Conservation (phyloP, 352 stramenopile species). For the Pythium folliculosum region DNA sequence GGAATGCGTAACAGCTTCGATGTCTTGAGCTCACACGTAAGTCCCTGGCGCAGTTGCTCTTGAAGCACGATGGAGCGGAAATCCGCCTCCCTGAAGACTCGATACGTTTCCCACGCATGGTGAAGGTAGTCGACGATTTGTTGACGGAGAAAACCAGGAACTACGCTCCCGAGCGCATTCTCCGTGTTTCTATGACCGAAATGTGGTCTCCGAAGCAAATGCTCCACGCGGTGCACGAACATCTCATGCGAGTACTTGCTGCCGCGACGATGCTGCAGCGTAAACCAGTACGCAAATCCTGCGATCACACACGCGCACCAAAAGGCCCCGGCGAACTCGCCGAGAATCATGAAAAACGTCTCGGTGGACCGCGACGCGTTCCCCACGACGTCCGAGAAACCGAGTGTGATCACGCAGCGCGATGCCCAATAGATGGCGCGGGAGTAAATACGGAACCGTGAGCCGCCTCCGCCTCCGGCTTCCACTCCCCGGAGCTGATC, state of each 20-base stretch:
- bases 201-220: slow-evolving; percentile 21
- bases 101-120: slow-evolving; percentile 20
- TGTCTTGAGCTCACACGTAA: slow-evolving; percentile 33
- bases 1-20: slow-evolving; percentile 24
- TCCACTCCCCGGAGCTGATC: slow-evolving; percentile 25
- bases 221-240: slow-evolving; percentile 32
- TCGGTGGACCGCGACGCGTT: slow-evolving; percentile 27
- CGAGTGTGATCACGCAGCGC: slow-evolving; percentile 33
- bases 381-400: slow-evolving; percentile 30
- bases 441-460: slow-evolving; percentile 25
- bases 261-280: slow-evolving; percentile 22
- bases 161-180: slow-evolving; percentile 1
- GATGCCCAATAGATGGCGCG: slow-evolving; percentile 34
- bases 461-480: slow-evolving; percentile 21
- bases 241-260: slow-evolving; percentile 33
- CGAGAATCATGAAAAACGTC: slow-evolving; percentile 31
- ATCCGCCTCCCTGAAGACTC: slow-evolving; percentile 20
- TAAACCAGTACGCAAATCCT: slow-evolving; percentile 34
- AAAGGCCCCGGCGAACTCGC: slow-evolving; percentile 34
- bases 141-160: slow-evolving; percentile 21
- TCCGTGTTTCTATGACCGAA: slow-evolving; percentile 14
- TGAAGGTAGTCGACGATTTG: slow-evolving; percentile 28
- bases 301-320: slow-evolving; percentile 35
- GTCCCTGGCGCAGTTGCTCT: slow-evolving; percentile 30
- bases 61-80: slow-evolving; percentile 27